phyloP scores from a whole-genome alignment of 805 yeast species.

The Kazachstania bromeliacearum region DNA sequence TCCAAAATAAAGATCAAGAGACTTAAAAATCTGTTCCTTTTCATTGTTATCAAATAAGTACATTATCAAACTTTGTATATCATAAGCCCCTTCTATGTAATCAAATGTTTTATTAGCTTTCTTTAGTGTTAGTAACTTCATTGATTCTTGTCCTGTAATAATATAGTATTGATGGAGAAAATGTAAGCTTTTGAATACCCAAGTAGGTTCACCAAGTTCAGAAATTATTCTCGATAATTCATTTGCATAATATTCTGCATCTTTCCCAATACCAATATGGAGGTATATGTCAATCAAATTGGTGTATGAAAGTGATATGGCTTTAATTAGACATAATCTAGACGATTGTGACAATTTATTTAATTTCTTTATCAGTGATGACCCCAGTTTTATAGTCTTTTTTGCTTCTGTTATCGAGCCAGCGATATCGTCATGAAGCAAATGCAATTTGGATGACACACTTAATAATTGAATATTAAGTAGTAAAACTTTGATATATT shows the following conservation, averaged over 20 bases:
- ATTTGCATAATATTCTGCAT: constrained; percentile 42
- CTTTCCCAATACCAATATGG: constrained; percentile 49
- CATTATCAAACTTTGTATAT: constrained; percentile 15
- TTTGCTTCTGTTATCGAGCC: constrained; percentile 34
- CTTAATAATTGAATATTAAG: constrained; percentile 19
- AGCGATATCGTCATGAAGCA: constrained; percentile 9
- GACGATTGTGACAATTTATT: constrained; percentile 21
- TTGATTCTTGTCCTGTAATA: constrained; percentile 13
- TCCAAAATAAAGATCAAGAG: constrained; percentile 16
- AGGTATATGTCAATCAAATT: constrained; percentile 33
- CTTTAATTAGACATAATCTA: constrained; percentile 32
- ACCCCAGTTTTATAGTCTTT: constrained; percentile 41
- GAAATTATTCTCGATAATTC: constrained; percentile 39
- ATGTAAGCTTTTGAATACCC: constrained; percentile 15
- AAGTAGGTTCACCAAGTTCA: constrained; percentile 21
- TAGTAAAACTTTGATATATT: constrained; percentile 22
- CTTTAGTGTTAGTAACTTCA: constrained; percentile 5
- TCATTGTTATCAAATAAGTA: constrained; percentile 18
- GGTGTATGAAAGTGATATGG: constrained; percentile 33
- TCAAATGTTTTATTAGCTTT: constrained; percentile 18
- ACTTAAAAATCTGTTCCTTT: constrained; percentile 12
- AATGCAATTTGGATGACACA: constrained; percentile 17
- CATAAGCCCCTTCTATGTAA: constrained; percentile 20
- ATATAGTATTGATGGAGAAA: constrained; percentile 16
- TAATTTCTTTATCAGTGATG: constrained; percentile 41